A percentile compares a stretch with the other conserved stretches of the same genome.
These are phyloP conservation scores for Cercospora citrullina DNA, from an alignment of 2,329 filamentous ascomycete genomes.

Conservation along the genomic window DNA sequence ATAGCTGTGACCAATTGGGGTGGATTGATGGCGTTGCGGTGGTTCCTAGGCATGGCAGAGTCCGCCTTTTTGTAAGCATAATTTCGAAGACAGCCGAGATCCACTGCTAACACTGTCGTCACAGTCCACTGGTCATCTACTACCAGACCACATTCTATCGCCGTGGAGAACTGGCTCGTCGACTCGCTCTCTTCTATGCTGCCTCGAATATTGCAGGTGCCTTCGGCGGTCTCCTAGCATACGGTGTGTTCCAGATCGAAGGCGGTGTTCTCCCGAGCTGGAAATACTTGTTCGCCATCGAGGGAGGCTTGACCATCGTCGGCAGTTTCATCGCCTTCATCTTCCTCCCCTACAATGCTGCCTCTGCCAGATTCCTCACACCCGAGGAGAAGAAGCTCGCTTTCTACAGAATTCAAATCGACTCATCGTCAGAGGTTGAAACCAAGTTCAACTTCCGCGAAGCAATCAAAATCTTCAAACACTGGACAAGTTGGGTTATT, in stretches of 20 bases:
- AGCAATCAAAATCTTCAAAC: slow-evolving; percentile 55
- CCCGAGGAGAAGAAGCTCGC: slow-evolving; percentile 67
- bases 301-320: slow-evolving; percentile 60
- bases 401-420: slow-evolving; percentile 71
- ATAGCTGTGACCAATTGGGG: slow-evolving; percentile 60
- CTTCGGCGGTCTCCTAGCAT: slow-evolving; percentile 61
- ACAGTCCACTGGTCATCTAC: slow-evolving; percentile 69
- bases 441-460: slow-evolving; percentile 56
- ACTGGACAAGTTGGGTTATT: slow-evolving; percentile 56
- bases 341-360: slow-evolving; percentile 66
- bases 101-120: slow-evolving; percentile 41
- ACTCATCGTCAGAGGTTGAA: slow-evolving; percentile 66
- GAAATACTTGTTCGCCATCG: slow-evolving; percentile 66
- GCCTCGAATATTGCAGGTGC: slow-evolving; percentile 72
- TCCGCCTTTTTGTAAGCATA: slow-evolving; percentile 7
- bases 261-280: slow-evolving; percentile 54
- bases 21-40: slow-evolving; percentile 66
- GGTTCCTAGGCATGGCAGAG: slow-evolving; percentile 57
- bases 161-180: slow-evolving; percentile 67
- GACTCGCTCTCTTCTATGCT: slow-evolving; percentile 73
- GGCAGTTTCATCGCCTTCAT: slow-evolving; percentile 63
- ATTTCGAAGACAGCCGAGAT: too few species aligned
- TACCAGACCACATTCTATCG: slow-evolving; percentile 66
- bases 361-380: slow-evolving; percentile 64
- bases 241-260: slow-evolving; percentile 61